Base-by-base conservation (phyloP, 331 rosid species). In the Pyracantha coccinea region DNA sequence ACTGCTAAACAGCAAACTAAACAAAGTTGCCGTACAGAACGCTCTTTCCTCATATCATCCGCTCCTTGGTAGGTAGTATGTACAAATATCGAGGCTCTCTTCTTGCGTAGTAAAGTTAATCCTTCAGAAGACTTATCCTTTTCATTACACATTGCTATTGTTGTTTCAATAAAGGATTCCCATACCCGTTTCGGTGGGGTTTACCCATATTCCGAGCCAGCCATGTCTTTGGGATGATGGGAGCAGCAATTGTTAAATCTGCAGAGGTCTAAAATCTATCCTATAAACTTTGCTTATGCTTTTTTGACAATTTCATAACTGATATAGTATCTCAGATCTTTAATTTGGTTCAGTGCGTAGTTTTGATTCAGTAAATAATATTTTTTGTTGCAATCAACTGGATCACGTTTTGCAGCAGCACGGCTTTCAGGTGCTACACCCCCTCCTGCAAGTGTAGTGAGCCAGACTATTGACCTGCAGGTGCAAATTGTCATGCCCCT, bases 141-240 rank as follows among this genome's bases (percentile, higher is more conserved):
- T 17, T 53, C 66, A 20, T 62, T 52, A 69, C 68, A 57, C 27
- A 32, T 28, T 61, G 58, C 28, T 72, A 63, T n/a, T 73, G 41
- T 35, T 78, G 28, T 58, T 79, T 72, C 32, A n/a, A 47, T 88
- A 54, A 80, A 95, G 99, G 99, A 77, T 95, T 76, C 79, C 98
- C 99, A 23, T 92, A 92, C 76, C 98, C 99, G 8, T 92, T 95
- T 82, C 98, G 92, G 83, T 95, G 97, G 97, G 99, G 98, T 75
- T 84, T 91, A 52, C 99, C 99, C 2, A 92, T 95, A 83, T 95
- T 95, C 82, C 91, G 83, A 77, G 99, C 99, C 8, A 86, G 97
- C 84, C 97, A 90, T 78, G 96, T 89, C 73, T 95, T 95, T 55
- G 99, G 94, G 78, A 92, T 95, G 98, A 89, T 90, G 86, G 99